Conservation (phyloP, 257 asterid genomes). For the Salvia rosmarinus region DNA sequence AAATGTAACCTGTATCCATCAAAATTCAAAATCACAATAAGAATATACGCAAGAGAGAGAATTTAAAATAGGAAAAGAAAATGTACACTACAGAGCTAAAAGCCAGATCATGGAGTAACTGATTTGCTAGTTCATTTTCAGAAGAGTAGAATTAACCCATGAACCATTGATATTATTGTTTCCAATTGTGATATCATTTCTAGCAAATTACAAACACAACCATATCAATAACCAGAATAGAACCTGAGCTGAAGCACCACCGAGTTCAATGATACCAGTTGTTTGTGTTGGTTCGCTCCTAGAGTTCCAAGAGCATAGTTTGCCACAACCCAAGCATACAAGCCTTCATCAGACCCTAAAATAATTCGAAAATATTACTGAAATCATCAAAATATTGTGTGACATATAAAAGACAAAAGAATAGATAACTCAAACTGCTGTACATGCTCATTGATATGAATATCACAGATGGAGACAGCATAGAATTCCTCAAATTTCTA, state of each 20-base stretch:
- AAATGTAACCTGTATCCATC: slow-evolving; percentile 70
- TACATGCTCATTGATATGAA: neutral
- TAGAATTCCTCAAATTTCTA: neutral
- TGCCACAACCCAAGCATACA: slow-evolving; percentile 98
- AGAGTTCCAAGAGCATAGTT: slow-evolving; percentile 94
- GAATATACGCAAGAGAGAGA: neutral
- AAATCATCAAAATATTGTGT: slow-evolving; percentile 11
- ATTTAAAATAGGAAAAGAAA: neutral
- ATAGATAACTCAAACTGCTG: slow-evolving; percentile 24
- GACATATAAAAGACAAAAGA: neutral
- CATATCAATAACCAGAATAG: slow-evolving; percentile 28
- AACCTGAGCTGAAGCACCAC: slow-evolving; percentile 99
- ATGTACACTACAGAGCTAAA: neutral
- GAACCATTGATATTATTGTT: neutral
- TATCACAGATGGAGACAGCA: slow-evolving; percentile 2
- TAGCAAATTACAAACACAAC: slow-evolving; percentile 6
- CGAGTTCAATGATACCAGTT: slow-evolving; percentile 96
- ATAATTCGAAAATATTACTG: slow-evolving; percentile 11
- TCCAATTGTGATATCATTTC: slow-evolving; percentile 11
- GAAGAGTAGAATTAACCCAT: slow-evolving; percentile 18
- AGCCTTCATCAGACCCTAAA: slow-evolving; percentile 95
- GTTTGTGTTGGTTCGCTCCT: slow-evolving; percentile 87
- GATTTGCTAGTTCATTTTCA: slow-evolving; percentile 10
- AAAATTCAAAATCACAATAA: slow-evolving; percentile 21
- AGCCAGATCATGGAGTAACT: slow-evolving; percentile 2